A percentile compares a stretch with the other conserved stretches of the same genome.
Conservation (phyloP, 2,329 filamentous ascomycete genomes). For the Plectosphaerella plurivora region DNA sequence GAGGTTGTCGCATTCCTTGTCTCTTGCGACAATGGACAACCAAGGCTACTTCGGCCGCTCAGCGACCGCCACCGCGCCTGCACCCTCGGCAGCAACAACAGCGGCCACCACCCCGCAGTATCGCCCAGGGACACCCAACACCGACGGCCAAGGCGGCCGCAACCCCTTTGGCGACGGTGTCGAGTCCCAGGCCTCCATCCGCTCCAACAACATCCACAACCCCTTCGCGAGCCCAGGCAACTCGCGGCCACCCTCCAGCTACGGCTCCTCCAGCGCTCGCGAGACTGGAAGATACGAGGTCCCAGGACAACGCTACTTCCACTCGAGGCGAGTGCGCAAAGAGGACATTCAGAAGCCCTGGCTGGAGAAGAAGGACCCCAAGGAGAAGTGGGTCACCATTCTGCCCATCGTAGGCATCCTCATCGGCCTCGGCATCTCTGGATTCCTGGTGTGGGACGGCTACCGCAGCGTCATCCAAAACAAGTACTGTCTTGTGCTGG, state of each 20-base stretch:
- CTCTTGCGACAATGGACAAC: conserved; percentile 6
- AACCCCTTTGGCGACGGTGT: conserved; percentile 36
- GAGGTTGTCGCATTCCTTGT: no score
- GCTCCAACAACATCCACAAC: conserved; percentile 22
- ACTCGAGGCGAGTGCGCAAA: conserved; percentile 68
- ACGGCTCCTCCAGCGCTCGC: conserved; percentile 37
- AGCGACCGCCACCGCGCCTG: conserved; percentile 14
- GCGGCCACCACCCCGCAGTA: conserved; percentile 29
- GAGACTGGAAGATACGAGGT: conserved; percentile 28
- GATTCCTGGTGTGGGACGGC: conserved; percentile 72
- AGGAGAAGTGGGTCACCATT: conserved; percentile 83
- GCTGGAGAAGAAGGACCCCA: conserved; percentile 67
- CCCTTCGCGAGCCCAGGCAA: conserved; percentile 40
- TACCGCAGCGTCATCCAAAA: conserved; percentile 67
- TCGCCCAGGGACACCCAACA: conserved; percentile 37
- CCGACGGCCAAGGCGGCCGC: conserved; percentile 22
- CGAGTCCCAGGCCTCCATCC: conserved; percentile 26
- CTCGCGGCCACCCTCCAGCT: conserved; percentile 44
- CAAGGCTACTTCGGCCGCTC: conserved; percentile 21
- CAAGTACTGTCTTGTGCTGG: conserved; percentile 65
- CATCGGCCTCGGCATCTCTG: conserved; percentile 63
- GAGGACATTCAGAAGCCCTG: conserved; percentile 74
- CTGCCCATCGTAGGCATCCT: conserved; percentile 69
- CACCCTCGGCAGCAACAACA: conserved; percentile 31
- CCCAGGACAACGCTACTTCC: conserved; percentile 57